Base-by-base conservation (phyloP, 306 rosid species). In the Phaseolus lunatus region DNA sequence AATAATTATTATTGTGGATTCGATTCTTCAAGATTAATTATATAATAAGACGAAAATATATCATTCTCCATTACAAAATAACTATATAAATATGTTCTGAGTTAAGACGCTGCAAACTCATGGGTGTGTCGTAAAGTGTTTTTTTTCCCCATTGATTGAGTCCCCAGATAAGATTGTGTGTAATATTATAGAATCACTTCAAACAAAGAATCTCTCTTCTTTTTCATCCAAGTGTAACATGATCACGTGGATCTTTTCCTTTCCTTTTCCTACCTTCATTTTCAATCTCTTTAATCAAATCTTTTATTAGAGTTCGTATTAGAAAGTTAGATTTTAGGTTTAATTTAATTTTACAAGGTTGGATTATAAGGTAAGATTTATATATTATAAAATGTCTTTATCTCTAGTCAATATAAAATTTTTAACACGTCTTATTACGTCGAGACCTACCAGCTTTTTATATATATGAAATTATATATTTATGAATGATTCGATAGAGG, bases 71-170 rank as follows among this genome's bases (percentile, higher is more conserved):
- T 59, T 15, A 26, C 41, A 31, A 3, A 31, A 31, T 31, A 31
- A 2, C 27, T 24, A 1, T 24, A 24, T 24, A 24, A 24, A 24
- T 24, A 24, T 31, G n/a, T n/a, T n/a, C n/a, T n/a, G n/a, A n/a
- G n/a, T 29, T 29, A 29, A 29, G 33, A 6, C 4, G 35, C 63
- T 31, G 72, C 73, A 16, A 65, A 64, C 50, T 63, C 22, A 27
- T 37, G 43, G 31, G 44, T 65, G 16, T 76, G 53, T 65, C 54
- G 43, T 37, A 77, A 66, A 66, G 80, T 50, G 73, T 5, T 6
- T 1, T 2, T 16, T 5, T 66, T 52, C 23, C 52, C 22, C 9
- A 50, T 65, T 65, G 73, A 50, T 64, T 37, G 2, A 45, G 81
- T 77, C 57, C 67, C 75, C 33, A 39, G 12, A 8, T 11, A 41